Base-by-base conservation (phyloP, 164 flowering plant species). In the Piper longum region DNA sequence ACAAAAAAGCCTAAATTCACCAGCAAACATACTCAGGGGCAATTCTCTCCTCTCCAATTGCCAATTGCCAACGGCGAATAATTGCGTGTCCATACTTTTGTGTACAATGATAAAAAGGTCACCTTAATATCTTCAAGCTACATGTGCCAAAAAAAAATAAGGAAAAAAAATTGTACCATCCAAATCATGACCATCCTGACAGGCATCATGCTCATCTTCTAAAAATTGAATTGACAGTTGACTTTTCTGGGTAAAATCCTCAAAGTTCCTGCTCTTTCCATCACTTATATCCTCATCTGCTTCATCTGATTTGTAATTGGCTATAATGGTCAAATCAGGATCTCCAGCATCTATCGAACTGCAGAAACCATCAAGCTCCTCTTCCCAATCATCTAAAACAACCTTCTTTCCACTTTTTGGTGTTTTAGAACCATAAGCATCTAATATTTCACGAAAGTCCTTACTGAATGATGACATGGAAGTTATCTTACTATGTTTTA, bases 401-500 rank as follows among this genome's bases (percentile, higher is more conserved):
- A n/a, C 13, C 17, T 70, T 69, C 65, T 72, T 79, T 55, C 41
- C 62, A 61, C 67, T 56, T 57, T 40, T 26, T n/a, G 36, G 64
- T 66, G 62, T 71, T 69, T 73, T 72, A 69, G 70, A 67, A 41
- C 69, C 61, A 70, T 91, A 89, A 13, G 62, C 62, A 58, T 75
- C 82, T 55, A 91, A 76, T 67, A 89, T 63, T 26, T 83, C 84
- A 42, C 59, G 17, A 64, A 91, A 89, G 72, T 87, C 89, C 68
- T 69, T 79, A 66, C 71, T 70, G 71, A 87, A 88, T 41, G 95
- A 90, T 52, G 78, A 64, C 17, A 64, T 54, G 56, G 80, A 74
- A 43, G 88, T 77, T 63, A 91, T 87, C 70, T 69, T 80, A 70
- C 93, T 87, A 78, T 89, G 88, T 67, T 78, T 85, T 54, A 91